phyloP scores from a whole-genome alignment of 345 rosid species.

The Hibiscus syriacus region DNA sequence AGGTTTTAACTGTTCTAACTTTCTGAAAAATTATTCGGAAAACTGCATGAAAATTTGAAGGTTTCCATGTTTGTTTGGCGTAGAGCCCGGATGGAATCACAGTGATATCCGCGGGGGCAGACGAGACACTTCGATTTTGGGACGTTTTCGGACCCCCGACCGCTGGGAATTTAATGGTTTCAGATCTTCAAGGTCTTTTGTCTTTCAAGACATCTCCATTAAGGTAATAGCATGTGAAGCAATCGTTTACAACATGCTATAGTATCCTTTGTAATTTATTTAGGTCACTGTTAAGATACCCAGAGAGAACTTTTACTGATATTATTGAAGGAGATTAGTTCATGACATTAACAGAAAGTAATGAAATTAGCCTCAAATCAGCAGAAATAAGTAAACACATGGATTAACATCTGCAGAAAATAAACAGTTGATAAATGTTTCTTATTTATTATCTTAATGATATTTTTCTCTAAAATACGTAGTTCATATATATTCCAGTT shows the following conservation, averaged over 20 bases:
- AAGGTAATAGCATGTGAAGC: conserved; percentile 22
- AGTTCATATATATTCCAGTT: no score
- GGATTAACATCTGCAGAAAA: no score
- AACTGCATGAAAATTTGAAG: not conserved
- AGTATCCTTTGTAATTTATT: not conserved
- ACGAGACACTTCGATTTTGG: conserved; percentile 47
- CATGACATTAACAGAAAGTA: no score
- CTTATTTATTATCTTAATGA: no score
- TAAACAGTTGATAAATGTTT: no score
- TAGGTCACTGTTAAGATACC: not conserved
- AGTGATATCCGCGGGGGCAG: conserved; percentile 42
- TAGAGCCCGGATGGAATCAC: conserved; percentile 53
- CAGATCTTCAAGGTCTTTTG: conserved; percentile 35
- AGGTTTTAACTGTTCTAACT: conserved; percentile 24
- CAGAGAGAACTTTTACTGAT: no score
- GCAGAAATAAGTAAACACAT: no score
- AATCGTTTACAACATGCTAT: not conserved
- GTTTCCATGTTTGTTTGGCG: not conserved
- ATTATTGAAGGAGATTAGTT: no score
- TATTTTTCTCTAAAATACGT: no score
- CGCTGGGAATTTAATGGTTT: conserved; percentile 11
- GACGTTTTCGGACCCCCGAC: conserved; percentile 43
- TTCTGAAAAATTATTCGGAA: not conserved
- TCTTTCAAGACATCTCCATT: conserved; percentile 36
- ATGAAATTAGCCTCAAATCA: no score